A percentile compares a stretch with the other conserved stretches of the same genome.
Evolutionary conservation across 2,329 filamentous ascomycete genomes (phyloP).

Genomic region (Trichoderma endophyticum): DNA sequence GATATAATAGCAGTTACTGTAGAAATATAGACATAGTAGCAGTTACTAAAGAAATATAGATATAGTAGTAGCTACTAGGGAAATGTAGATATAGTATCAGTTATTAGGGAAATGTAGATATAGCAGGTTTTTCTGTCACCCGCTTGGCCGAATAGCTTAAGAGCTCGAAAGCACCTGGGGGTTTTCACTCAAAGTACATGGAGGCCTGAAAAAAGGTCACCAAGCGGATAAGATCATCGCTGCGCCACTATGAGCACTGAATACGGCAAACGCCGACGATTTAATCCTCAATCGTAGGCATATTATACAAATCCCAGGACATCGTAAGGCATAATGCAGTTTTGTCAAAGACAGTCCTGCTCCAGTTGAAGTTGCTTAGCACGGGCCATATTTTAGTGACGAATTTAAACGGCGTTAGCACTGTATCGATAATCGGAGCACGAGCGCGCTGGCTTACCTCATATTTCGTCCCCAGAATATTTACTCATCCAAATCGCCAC

Average conservation of each 20-base stretch:
- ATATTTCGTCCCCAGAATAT: neutral
- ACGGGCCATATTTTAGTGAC: neutral
- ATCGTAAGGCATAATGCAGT: neutral
- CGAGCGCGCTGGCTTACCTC: neutral
- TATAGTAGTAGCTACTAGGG: too few relatives aligned
- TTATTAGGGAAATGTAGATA: too few relatives aligned
- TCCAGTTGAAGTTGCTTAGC: too few relatives aligned
- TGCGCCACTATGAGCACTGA: neutral
- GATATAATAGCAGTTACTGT: too few relatives aligned
- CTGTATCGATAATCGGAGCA: neutral
- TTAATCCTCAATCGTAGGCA: neutral
- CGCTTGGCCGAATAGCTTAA: too few relatives aligned
- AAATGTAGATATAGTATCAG: too few relatives aligned
- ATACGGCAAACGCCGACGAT: neutral
- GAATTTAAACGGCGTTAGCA: neutral
- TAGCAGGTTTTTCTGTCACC: too few relatives aligned
- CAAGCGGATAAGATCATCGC: neutral
- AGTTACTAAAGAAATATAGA: too few relatives aligned
- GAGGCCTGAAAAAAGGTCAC: too few relatives aligned
- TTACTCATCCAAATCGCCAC: constrained; percentile 3
- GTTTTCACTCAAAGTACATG: too few relatives aligned
- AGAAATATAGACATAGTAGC: too few relatives aligned
- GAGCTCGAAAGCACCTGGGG: too few relatives aligned
- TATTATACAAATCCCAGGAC: neutral
- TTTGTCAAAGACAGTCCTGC: neutral